Conservation (phyloP, 1,284 basidiomycete species). For the Cystobasidiaceae sp. region DNA sequence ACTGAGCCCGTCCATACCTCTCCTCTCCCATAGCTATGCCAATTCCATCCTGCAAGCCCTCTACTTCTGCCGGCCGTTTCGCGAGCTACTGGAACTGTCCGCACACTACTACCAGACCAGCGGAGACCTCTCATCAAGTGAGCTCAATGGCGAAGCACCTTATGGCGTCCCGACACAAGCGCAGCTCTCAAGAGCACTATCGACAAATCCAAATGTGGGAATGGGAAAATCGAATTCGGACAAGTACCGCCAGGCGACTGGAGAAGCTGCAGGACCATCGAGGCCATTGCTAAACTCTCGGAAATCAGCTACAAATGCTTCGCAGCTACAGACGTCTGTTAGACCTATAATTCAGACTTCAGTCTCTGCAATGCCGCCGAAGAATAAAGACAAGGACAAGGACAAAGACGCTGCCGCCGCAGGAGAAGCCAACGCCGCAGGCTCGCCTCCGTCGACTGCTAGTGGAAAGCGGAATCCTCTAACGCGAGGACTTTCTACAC, state of each 20-base stretch:
- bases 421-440: too few species aligned
- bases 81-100: conserved; percentile 56
- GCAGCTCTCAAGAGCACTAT: conserved; percentile 7
- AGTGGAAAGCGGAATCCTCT: conserved; percentile 13
- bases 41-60: conserved; percentile 96
- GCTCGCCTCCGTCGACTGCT: too few species aligned
- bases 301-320: too few species aligned
- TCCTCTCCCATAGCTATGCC: too few species aligned
- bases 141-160: not conserved
- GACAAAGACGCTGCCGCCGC: not conserved
- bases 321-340: too few species aligned
- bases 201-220: not conserved
- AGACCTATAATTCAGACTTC: not conserved
- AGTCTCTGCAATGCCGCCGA: not conserved
- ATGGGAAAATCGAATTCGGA: not conserved
- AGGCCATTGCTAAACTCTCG: too few species aligned
- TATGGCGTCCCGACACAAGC: not conserved
- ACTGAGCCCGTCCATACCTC: too few species aligned
- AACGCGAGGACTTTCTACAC: conserved; percentile 20
- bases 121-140: not conserved
- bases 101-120: conserved; percentile 2
- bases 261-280: too few species aligned
- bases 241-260: too few species aligned
- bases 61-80: conserved; percentile 78
- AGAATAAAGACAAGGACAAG: not conserved